Percentiles rank a stretch among this genome's conserved stretches.
phyloP scores from a whole-genome alignment of 192 early-diverging fungal genomes.

The Coemansia sp. region DNA sequence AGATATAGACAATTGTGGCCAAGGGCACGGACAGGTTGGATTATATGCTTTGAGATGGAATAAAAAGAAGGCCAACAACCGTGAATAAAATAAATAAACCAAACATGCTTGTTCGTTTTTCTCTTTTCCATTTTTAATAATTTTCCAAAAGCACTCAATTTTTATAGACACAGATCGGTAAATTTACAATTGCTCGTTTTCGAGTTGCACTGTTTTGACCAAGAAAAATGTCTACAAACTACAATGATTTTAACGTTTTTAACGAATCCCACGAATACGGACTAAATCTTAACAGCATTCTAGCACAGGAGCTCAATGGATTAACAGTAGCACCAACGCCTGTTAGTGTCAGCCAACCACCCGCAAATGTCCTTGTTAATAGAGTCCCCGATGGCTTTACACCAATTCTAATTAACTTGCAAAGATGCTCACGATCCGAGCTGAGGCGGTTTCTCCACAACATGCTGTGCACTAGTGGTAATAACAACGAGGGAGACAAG shows the following conservation, averaged over 20 bases:
- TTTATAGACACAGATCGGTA: neutral
- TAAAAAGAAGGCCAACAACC: neutral
- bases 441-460: constrained; percentile 42
- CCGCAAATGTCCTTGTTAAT: constrained; percentile 40
- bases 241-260: constrained; percentile 10
- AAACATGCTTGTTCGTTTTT: neutral
- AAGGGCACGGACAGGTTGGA: neutral
- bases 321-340: constrained; percentile 35
- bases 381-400: constrained; percentile 43
- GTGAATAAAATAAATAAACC: neutral
- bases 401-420: constrained; percentile 43
- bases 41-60: neutral
- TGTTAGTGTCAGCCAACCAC: constrained; percentile 16
- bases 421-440: constrained; percentile 40
- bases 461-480: constrained; percentile 25
- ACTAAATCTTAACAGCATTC: constrained; percentile 25
- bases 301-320: constrained; percentile 40
- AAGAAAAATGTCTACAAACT: neutral
- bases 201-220: neutral
- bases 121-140: neutral
- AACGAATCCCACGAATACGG: constrained; percentile 28
- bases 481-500: neutral
- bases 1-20: neutral
- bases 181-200: neutral
- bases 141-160: neutral